Conservation (phyloP, 176 grass and related monocot genomes). For the Oryza glumipatula region DNA sequence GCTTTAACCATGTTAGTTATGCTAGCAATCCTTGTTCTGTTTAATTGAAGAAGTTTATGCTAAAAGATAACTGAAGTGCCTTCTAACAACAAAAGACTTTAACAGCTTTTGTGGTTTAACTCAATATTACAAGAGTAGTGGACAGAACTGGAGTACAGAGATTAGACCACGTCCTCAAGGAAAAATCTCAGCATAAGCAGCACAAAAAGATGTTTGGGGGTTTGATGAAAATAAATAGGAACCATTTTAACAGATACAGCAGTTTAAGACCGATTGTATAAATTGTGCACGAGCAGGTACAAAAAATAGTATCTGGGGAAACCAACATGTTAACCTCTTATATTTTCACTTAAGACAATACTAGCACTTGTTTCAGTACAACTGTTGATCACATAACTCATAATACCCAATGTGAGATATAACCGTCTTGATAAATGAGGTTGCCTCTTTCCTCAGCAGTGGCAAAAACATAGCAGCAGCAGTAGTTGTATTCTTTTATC, state of each 20-base stretch:
- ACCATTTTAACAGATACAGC: no score
- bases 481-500: background rate
- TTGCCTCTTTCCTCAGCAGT: slow-evolving; percentile 18
- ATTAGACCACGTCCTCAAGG: background rate
- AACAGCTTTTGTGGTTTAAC: background rate
- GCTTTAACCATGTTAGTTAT: background rate
- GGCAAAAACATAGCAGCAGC: slow-evolving; percentile 10
- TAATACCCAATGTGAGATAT: background rate
- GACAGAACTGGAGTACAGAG: background rate
- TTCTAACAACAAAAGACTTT: background rate
- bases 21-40: background rate
- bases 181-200: background rate
- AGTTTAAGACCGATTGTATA: background rate
- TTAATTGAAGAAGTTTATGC: background rate
- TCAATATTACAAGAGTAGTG: background rate
- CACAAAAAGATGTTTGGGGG: background rate
- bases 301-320: background rate
- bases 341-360: background rate
- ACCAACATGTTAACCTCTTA: slow-evolving; percentile 1
- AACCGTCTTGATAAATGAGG: background rate
- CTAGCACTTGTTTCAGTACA: slow-evolving; percentile 6
- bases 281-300: background rate
- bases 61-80: background rate
- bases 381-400: background rate
- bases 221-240: background rate